Evolutionary conservation across 306 rosid genomes (phyloP), one percentile per base, ranked within the genome.

Genomic region (Begonia fuchsioides): DNA sequence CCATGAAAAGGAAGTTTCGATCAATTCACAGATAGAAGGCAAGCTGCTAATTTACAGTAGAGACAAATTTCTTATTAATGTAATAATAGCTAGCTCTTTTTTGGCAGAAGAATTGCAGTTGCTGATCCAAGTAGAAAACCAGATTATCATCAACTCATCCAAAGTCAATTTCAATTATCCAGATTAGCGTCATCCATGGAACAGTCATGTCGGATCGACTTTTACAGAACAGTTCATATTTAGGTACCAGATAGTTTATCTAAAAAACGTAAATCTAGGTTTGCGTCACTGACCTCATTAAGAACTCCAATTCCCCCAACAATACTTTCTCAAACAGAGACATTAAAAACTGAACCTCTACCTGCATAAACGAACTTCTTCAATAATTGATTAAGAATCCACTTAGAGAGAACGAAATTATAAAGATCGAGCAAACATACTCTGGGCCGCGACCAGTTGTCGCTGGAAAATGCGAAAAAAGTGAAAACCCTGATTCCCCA

Each of bases 401-500:
- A 26, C 35, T 26, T 26, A 57, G 11, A 46, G 2, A 12, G 26
- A 3, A 8, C 12, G n/a, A 39, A 17, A 0, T 5, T 19, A n/a
- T 12, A 15, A 52, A 53, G 17, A 19, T 15, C 14, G 16, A 4
- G 3, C 8, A 51, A 12, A 54, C 63, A 32, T 12, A 86, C 93
- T 87, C 61, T 61, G 0, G 94, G 72, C 19, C 96, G 83, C 17
- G 54, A 15, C 92, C 92, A 82, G 17, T 87, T 87, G 43, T 82
- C 92, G 13, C 57, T 60, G 3, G 94, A 82, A 44, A 79, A 87
- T 0, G 82, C 80, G 12, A 82, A 82, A 46, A 82, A 78, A 0
- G 94, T 70, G 35, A 82, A 78, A 62, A 82, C 80, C 46, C 65
- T 67, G 17, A 87, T 63, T 13, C 77, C 87, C 94, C 81, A 87